Percentiles rank a stretch among this genome's conserved stretches.
phyloP scores from a whole-genome alignment of 140 eudicot genomes.

The Senecio squalidus region DNA sequence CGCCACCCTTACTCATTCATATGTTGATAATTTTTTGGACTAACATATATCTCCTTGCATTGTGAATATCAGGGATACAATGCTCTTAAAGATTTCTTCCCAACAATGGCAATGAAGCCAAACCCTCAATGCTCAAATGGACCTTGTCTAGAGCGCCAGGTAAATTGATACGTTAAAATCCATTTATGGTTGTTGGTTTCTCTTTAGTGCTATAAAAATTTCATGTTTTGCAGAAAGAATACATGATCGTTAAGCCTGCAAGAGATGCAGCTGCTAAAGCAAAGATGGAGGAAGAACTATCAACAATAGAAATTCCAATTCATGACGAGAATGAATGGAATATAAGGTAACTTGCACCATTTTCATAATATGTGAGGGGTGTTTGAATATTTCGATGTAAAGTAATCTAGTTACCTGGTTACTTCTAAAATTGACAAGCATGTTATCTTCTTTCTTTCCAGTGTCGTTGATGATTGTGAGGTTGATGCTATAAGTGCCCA shows the following conservation, averaged over 20 bases:
- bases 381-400: conserved; percentile 7
- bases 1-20: background rate
- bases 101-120: conserved; percentile 98
- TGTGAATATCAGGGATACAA: conserved; percentile 71
- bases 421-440: conserved; percentile 1
- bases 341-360: conserved; percentile 56
- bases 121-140: conserved; percentile 94
- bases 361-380: background rate
- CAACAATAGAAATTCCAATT: conserved; percentile 53
- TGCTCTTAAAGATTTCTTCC: conserved; percentile 91
- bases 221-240: conserved; percentile 57
- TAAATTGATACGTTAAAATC: background rate
- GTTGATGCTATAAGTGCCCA: conserved; percentile 28
- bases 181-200: conserved; percentile 6
- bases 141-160: conserved; percentile 92
- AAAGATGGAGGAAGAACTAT: conserved; percentile 72
- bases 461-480: conserved; percentile 71
- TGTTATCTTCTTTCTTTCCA: conserved; percentile 32
- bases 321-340: conserved; percentile 95
- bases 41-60: background rate
- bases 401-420: background rate
- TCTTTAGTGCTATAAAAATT: background rate
- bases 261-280: conserved; percentile 96
- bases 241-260: conserved; percentile 65
- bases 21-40: background rate